Evolutionary conservation across 2,329 filamentous ascomycete species (phyloP).

Genomic region (Colletotrichum noveboracense): DNA sequence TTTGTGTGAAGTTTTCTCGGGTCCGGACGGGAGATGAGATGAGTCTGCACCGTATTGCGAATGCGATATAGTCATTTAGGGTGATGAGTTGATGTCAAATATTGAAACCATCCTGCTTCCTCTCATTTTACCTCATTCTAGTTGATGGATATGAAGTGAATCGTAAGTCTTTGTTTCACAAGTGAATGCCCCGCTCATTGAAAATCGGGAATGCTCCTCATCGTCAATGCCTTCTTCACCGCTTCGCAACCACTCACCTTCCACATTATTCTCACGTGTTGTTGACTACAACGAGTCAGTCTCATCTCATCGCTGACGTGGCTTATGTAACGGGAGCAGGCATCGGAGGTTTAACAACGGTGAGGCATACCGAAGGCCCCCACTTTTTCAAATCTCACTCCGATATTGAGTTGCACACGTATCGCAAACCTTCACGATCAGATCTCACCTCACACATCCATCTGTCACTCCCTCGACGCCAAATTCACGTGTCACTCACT

Average conservation of each 20-base stretch:
- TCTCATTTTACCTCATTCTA: background rate
- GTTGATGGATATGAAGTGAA: background rate
- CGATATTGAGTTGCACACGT: background rate
- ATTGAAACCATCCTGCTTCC: background rate
- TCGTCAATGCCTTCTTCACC: background rate
- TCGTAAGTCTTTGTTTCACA: background rate
- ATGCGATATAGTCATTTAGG: background rate
- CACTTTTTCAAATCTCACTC: background rate
- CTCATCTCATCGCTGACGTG: background rate
- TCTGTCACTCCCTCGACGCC: background rate
- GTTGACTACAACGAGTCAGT: background rate
- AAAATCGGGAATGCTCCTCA: background rate
- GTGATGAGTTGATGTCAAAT: accelerated
- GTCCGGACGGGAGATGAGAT: accelerated
- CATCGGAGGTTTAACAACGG: background rate
- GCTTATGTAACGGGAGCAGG: background rate
- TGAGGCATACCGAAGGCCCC: background rate
- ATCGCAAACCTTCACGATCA: background rate
- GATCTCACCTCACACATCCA: background rate
- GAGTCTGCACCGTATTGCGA: background rate
- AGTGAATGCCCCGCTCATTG: background rate
- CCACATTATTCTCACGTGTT: background rate
- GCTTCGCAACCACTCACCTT: background rate
- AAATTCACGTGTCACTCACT: background rate
- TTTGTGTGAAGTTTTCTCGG: background rate